Conservation (phyloP, 495 filamentous ascomycete species). For the Staphylotrichum longicolle region DNA sequence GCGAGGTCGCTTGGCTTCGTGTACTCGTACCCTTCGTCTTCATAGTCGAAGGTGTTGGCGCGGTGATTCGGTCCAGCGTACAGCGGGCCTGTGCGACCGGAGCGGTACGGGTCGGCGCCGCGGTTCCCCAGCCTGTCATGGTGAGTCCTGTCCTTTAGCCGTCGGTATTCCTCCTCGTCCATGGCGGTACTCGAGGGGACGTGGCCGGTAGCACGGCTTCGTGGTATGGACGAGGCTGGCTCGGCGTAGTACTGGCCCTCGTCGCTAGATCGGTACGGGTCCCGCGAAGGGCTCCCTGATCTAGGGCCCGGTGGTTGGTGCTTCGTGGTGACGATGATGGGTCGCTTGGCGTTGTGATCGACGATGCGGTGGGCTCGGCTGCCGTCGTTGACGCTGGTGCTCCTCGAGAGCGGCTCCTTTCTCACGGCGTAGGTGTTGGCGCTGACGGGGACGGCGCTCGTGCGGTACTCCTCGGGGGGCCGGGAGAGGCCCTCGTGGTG, state of each 20-base stretch:
- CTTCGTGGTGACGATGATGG: constrained; percentile 50
- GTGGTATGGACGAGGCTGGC: constrained; percentile 50
- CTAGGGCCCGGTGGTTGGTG: constrained; percentile 32
- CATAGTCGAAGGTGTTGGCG: constrained; percentile 53
- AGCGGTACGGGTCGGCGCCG: constrained; percentile 38
- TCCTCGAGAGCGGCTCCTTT: constrained; percentile 43
- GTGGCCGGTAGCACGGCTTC: constrained; percentile 31
- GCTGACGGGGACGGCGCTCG: constrained; percentile 33
- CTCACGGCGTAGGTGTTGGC: constrained; percentile 50
- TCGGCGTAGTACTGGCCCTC: constrained; percentile 49
- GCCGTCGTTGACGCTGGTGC: constrained; percentile 41
- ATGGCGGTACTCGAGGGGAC: constrained; percentile 36
- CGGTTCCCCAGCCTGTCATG: constrained; percentile 39
- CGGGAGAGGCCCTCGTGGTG: constrained; percentile 39
- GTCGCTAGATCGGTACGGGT: constrained; percentile 50
- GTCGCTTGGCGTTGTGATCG: constrained; percentile 39
- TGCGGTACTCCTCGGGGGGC: constrained; percentile 33
- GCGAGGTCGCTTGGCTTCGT: constrained; percentile 68
- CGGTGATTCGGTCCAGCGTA: constrained; percentile 37
- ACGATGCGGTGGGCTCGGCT: constrained; percentile 39
- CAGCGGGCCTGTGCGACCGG: constrained; percentile 34
- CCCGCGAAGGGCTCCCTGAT: constrained; percentile 45
- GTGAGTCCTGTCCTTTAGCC: constrained; percentile 45
- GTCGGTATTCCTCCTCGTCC: constrained; percentile 45
- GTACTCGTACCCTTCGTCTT: constrained; percentile 68